Conservation (phyloP, 2,329 filamentous ascomycete genomes). For the Chlorencoelia australis region DNA sequence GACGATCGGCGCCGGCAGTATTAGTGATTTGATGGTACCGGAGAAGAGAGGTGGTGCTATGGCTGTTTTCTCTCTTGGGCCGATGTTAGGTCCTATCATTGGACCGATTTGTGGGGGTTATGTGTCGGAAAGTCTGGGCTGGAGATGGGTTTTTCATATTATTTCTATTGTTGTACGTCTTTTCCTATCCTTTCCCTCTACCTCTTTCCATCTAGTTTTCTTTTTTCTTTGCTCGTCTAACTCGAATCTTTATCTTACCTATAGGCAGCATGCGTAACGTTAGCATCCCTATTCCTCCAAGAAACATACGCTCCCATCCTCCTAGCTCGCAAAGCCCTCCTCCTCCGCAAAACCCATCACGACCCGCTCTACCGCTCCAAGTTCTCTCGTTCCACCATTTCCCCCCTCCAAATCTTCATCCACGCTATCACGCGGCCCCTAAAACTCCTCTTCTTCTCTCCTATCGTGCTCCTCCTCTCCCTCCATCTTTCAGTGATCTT, state of each 20-base stretch:
- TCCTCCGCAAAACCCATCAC: slow-evolving; percentile 46
- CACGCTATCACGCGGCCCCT: not conserved
- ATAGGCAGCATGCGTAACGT: too few species aligned
- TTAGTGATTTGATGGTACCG: slow-evolving; percentile 52
- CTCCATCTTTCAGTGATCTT: slow-evolving; percentile 11
- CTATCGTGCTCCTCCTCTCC: slow-evolving; percentile 24
- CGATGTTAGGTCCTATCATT: slow-evolving; percentile 29
- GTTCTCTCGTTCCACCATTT: too few species aligned
- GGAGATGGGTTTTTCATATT: slow-evolving; percentile 44
- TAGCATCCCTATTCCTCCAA: slow-evolving; percentile 42
- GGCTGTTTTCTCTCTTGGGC: slow-evolving; percentile 36
- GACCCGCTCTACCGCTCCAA: slow-evolving; percentile 37
- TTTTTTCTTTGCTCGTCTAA: too few species aligned
- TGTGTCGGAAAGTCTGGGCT: slow-evolving; percentile 35
- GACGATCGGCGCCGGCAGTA: slow-evolving; percentile 50
- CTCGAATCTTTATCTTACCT: slow-evolving; percentile 25
- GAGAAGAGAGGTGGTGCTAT: slow-evolving; percentile 49
- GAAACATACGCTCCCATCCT: slow-evolving; percentile 64
- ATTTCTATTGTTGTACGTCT: slow-evolving; percentile 28
- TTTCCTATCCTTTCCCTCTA: too few species aligned
- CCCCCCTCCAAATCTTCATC: not conserved
- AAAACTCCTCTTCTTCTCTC: slow-evolving; percentile 18
- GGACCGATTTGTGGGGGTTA: slow-evolving; percentile 40
- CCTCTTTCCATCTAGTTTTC: too few species aligned
- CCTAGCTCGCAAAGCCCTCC: slow-evolving; percentile 48